Evolutionary conservation across 2,329 filamentous ascomycete genomes (phyloP), one percentile per base, ranked within the genome.

Genomic region (Macroventuria anomochaeta): DNA sequence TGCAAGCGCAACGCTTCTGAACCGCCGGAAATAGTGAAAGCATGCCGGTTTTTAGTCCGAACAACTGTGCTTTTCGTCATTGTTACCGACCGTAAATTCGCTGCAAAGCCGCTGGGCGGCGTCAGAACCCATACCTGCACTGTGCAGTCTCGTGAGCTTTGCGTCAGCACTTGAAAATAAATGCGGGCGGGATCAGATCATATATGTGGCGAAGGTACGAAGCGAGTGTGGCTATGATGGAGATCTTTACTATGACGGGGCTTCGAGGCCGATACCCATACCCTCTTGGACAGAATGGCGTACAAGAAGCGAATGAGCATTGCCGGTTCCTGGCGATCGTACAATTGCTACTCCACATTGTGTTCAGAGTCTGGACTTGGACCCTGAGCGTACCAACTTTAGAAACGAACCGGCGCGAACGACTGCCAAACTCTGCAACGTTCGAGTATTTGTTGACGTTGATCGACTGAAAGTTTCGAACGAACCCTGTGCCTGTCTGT

Each of bases 221-320:
- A 34, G 32, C n/a, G 39, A 43, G 20, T 44, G 55, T 51, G 62
- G 59, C 59, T 65, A 61, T 62, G 55, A 44, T 50, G 50, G 18
- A 46, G 52, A 59, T 62, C 54, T 50, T 54, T 48, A 21, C 44
- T 36, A 21, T 20, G 33, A 36, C 10, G 21, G 32, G 33, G n/a
- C n/a, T 42, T 38, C 43, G 31, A 43, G 32, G 33, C 36, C 28
- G 13, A 17, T 25, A 8, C 15, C 15, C 42, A 34, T 31, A n/a
- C 32, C 11, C 12, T 18, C 7, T 13, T 26, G 10, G 26, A 26
- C 5, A 13, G 36, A 25, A 34, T 36, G 41, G 25, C n/a, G 6
- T 44, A 8, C 40, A 43, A 18, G 17, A 54, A 48, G 51, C 51
- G 51, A 54, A 34, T 48, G 21, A 33, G 39, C 51, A 13, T 36